Percentiles rank a stretch among this genome's conserved stretches.
phyloP scores from a whole-genome alignment of 371 early-diverging fungal species.

The Zychaea mexicana region DNA sequence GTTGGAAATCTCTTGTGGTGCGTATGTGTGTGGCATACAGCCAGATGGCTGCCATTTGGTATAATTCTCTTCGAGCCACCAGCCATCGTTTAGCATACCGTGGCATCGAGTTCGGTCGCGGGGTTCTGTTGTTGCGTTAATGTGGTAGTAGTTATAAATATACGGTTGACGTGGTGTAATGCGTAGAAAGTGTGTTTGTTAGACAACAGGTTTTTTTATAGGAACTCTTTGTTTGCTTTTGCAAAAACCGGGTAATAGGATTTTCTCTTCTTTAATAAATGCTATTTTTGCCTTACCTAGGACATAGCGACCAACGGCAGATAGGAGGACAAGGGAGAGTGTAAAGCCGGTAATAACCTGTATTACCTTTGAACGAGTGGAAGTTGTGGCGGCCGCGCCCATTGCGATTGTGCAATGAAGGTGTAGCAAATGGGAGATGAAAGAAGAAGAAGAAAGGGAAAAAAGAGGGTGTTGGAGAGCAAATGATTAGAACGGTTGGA shows the following conservation, averaged over 20 bases:
- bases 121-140: background rate
- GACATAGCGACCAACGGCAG: constrained; percentile 3
- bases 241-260: background rate
- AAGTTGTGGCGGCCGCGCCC: constrained; percentile 12
- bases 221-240: too few relatives aligned
- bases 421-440: constrained; percentile 1
- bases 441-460: constrained; percentile 7
- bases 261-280: too few relatives aligned
- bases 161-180: too few relatives aligned
- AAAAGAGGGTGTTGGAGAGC: background rate
- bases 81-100: constrained; percentile 51
- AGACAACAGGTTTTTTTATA: too few relatives aligned
- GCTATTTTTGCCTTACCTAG: constrained; percentile 9
- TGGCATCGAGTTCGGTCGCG: constrained; percentile 44
- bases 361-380: constrained; percentile 20
- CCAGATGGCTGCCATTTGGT: constrained; percentile 64
- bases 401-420: constrained; percentile 1
- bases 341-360: constrained; percentile 14
- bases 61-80: constrained; percentile 46
- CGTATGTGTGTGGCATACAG: constrained; percentile 61
- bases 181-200: too few relatives aligned
- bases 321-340: constrained; percentile 10
- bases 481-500: background rate
- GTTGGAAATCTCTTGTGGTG: constrained; percentile 27
- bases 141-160: background rate